Percentiles rank a stretch among this genome's conserved stretches.
Evolutionary conservation across 768 basidiomycete genomes (phyloP).

Genomic region (Lyophyllum decastes): DNA sequence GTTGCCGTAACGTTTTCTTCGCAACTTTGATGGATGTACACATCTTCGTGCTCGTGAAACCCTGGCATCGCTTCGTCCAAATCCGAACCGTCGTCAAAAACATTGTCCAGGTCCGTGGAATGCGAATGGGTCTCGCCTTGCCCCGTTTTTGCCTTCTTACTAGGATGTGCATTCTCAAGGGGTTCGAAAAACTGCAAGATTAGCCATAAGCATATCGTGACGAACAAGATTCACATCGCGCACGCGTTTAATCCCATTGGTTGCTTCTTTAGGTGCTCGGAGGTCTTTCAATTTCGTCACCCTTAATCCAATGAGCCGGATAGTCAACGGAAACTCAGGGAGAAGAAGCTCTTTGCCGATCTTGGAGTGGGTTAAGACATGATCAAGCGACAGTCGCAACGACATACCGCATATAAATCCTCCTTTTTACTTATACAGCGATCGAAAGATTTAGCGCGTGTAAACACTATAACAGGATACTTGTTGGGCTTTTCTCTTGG

Average conservation of each 20-base stretch:
- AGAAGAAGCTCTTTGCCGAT: slow-evolving; percentile 81
- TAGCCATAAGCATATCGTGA: background rate
- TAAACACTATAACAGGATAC: slow-evolving; percentile 53
- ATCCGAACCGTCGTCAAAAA: slow-evolving; percentile 17
- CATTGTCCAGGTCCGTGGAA: slow-evolving; percentile 11
- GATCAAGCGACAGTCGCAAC: background rate
- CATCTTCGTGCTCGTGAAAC: slow-evolving; percentile 50
- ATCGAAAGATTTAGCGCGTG: slow-evolving; percentile 79
- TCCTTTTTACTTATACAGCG: slow-evolving; percentile 79
- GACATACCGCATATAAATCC: slow-evolving; percentile 72
- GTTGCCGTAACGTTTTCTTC: slow-evolving; percentile 22
- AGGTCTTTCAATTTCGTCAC: slow-evolving; percentile 90
- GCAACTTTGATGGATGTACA: slow-evolving; percentile 21
- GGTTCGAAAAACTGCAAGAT: slow-evolving; percentile 59
- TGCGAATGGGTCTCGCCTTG: slow-evolving; percentile 19
- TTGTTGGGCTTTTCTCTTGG: background rate
- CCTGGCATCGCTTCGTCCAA: slow-evolving; percentile 50
- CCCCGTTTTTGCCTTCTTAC: slow-evolving; percentile 41
- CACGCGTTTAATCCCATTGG: slow-evolving; percentile 75
- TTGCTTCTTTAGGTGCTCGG: slow-evolving; percentile 38
- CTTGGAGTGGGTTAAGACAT: slow-evolving; percentile 33
- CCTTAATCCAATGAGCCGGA: slow-evolving; percentile 87
- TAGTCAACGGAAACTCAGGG: slow-evolving; percentile 74
- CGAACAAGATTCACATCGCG: slow-evolving; percentile 16
- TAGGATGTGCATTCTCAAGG: slow-evolving; percentile 29